Evolutionary conservation across 1,284 basidiomycete genomes (phyloP), one percentile per base, ranked within the genome.

Genomic region (Boletus sp.): DNA sequence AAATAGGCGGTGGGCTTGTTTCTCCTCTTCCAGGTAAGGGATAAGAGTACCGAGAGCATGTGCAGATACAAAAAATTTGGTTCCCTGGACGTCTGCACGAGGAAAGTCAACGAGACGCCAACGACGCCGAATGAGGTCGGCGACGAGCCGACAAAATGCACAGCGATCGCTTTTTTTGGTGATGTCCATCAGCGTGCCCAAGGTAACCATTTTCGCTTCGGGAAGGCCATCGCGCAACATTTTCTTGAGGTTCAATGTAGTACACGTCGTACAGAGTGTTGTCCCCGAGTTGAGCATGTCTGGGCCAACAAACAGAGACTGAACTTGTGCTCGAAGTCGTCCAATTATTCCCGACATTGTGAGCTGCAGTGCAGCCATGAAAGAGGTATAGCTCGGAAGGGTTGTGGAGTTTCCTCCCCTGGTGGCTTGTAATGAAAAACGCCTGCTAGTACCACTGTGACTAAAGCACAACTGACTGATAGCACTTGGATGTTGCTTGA

Each of bases 41-140:
- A 37, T 26, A 9, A 53, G 30, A 3, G 29, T 33, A 8, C 54
- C 44, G 5, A 17, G 41, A 20, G 13, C 14, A 26, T 2, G 23
- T 3, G 60, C 49, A 14, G 35, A 49, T 13, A 60, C 2, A 12
- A 42, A 45, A 16, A 46, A 48, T 6, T 38, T 20, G 35, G 44
- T 25, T 5, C 13, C 43, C 2, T 19, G 22, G 16, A 62, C 12
- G 13, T 56, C 48, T 4, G 46, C 17, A 22, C 43, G 19, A 12
- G 56, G 53, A 9, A 44, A 41, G 14, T 49, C 32, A 16, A 49
- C 49, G 5, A 62, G 53, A 33, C 37, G 45, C 58, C 60, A 59
- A 23, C 44, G 29, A 34, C 41, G 38, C n/a, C 41, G 49, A 22
- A 59, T 19, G 29, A 58, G 44, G 3, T 35, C 38, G 1, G 41